Conservation (phyloP, 345 rosid genomes). For the Camelina neglecta region DNA sequence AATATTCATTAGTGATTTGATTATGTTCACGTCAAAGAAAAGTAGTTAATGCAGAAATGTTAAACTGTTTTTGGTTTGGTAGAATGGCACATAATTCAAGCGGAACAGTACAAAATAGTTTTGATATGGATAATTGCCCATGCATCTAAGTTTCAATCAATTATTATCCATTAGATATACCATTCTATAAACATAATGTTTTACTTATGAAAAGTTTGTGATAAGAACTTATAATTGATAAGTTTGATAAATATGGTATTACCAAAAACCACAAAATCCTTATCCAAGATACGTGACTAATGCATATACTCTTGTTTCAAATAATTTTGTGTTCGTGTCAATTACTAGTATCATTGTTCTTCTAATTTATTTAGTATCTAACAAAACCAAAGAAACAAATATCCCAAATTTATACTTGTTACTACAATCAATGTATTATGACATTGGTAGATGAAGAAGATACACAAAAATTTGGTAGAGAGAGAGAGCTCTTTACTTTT, state of each 20-base stretch:
- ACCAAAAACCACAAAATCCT: neutral
- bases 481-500: neutral
- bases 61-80: constrained; percentile 33
- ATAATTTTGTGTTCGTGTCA: neutral
- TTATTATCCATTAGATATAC: constrained; percentile 5
- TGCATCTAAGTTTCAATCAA: constrained; percentile 23
- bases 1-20: neutral
- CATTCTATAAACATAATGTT: neutral
- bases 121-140: constrained; percentile 9
- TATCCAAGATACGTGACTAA: constrained; percentile 6
- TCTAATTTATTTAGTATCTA: neutral
- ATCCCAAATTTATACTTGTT: neutral
- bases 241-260: constrained; percentile 15
- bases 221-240: constrained; percentile 9
- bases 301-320: constrained; percentile 7
- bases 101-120: constrained; percentile 16
- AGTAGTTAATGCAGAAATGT: constrained; percentile 14
- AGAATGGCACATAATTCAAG: constrained; percentile 31
- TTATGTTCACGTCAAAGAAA: constrained; percentile 11
- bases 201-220: constrained; percentile 2
- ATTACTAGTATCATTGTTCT: neutral
- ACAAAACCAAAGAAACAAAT: neutral
- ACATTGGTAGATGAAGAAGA: neutral
- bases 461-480: constrained; percentile 14
- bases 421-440: neutral